Conservation (phyloP, 768 basidiomycete species). For the Leccinum fibrillosum region DNA sequence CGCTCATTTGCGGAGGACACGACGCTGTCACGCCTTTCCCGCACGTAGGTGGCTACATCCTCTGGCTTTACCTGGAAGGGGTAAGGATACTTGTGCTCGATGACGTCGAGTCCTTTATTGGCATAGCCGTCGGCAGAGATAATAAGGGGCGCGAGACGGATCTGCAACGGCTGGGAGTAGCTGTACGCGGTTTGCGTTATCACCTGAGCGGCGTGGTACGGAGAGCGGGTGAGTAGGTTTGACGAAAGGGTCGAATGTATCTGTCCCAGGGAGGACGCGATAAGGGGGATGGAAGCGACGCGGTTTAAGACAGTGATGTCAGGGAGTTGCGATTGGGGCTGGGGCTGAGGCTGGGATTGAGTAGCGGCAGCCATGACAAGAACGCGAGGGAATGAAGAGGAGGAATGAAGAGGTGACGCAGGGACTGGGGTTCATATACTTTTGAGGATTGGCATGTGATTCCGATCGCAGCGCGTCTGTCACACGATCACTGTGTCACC, state of each 20-base stretch:
- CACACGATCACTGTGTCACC: constrained; percentile 20
- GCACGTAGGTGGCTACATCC: constrained; percentile 61
- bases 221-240: constrained; percentile 58
- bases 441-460: constrained; percentile 23
- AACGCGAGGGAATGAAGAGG: constrained; percentile 1
- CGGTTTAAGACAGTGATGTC: constrained; percentile 61
- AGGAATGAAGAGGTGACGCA: constrained; percentile 8
- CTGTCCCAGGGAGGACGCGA: constrained; percentile 60
- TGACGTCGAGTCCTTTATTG: constrained; percentile 72
- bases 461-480: constrained; percentile 15
- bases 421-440: constrained; percentile 29
- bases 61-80: constrained; percentile 73
- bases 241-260: constrained; percentile 57
- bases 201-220: constrained; percentile 64
- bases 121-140: constrained; percentile 60
- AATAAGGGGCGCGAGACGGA: constrained; percentile 63
- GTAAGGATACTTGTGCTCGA: constrained; percentile 71
- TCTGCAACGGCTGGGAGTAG: constrained; percentile 63
- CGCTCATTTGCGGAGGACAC: constrained; percentile 55
- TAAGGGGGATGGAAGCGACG: constrained; percentile 69
- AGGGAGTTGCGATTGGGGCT: constrained; percentile 32
- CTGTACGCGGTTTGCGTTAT: constrained; percentile 58
- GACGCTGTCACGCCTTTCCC: constrained; percentile 52
- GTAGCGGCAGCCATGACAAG: constrained; percentile 37
- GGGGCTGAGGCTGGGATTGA: constrained; percentile 18